Evolutionary conservation across 1,284 basidiomycete species (phyloP), one percentile per base, ranked within the genome.

Genomic region (Malassezia arunalokei): DNA sequence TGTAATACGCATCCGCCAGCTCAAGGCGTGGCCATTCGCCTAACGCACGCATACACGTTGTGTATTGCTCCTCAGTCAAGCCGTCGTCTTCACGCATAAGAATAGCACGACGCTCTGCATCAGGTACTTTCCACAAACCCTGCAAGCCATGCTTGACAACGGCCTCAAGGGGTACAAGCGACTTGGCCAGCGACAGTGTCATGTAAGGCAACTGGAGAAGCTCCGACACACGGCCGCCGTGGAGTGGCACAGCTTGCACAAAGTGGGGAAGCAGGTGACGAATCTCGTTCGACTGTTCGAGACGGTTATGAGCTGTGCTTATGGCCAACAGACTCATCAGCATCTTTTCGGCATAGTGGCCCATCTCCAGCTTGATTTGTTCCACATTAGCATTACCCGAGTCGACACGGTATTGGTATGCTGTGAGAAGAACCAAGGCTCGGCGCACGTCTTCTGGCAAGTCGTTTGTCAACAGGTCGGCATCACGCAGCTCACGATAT

Each of bases 221-320:
- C 48, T 70, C 68, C 30, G 59, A 57, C 0, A 57, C 47, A 9
- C 47, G 32, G 6, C 62, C 45, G n/a, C 59, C 54, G 24, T 59
- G 51, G 31, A 68, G 33, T 2, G 70, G 79, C 12, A 92, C 76
- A 0, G 88, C 92, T 75, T 98, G 94, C 0, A 83, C 79, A 41
- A 98, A 77, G 72, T 83, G 83, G 12, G 87, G 82, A 57, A 91
- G 85, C 15, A 98, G 77, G 43, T 84, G 83, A 80, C 92, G 86
- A 58, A 85, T 78, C 29, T 81, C 77, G 30, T 89, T 76, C 0
- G 87, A 84, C 1, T 88, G 84, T 9, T 80, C 72, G n/a, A 96
- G 81, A 90, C 91, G 98, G 72, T 83, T 90, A 66, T 90, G 87
- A 0, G 90, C 81, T 20, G 86, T 79, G 0, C 84, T 79, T 64